These are phyloP conservation scores for Ophiosphaerella herpotricha DNA, from an alignment of 2,329 filamentous ascomycete species.

Conservation along the genomic window DNA sequence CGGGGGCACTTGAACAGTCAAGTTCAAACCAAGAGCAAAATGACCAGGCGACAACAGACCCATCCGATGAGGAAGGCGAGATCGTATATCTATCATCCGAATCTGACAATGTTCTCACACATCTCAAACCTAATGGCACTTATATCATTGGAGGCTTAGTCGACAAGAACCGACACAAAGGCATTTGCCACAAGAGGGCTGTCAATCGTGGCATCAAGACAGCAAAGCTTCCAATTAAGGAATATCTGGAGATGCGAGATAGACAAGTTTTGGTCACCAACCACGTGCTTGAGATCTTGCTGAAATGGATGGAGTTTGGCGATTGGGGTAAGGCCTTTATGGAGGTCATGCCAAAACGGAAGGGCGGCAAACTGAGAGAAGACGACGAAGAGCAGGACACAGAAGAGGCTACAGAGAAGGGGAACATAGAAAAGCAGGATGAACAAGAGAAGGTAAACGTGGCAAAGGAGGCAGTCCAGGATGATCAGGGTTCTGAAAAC, in stretches of 20 bases:
- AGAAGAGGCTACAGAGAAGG: slow-evolving; percentile 19
- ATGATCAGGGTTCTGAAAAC: not conserved
- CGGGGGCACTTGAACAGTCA: slow-evolving; percentile 58
- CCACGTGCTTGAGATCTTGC: slow-evolving; percentile 96
- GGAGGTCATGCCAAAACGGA: slow-evolving; percentile 85
- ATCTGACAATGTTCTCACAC: slow-evolving; percentile 80
- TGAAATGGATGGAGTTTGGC: slow-evolving; percentile 85
- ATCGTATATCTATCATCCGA: slow-evolving; percentile 92
- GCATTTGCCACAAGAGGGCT: slow-evolving; percentile 85
- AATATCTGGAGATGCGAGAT: slow-evolving; percentile 89
- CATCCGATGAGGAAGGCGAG: slow-evolving; percentile 52
- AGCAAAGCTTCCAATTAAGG: slow-evolving; percentile 90
- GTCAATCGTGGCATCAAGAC: slow-evolving; percentile 77
- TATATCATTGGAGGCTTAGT: slow-evolving; percentile 95
- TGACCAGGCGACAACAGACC: slow-evolving; percentile 21
- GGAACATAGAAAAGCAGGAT: slow-evolving; percentile 10
- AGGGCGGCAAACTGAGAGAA: slow-evolving; percentile 72
- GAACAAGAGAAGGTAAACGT: slow-evolving; percentile 15
- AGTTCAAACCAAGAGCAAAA: slow-evolving; percentile 48
- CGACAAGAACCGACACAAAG: slow-evolving; percentile 95
- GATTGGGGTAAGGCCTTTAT: slow-evolving; percentile 93
- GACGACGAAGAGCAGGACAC: slow-evolving; percentile 19
- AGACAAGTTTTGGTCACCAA: slow-evolving; percentile 89
- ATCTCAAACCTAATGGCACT: slow-evolving; percentile 82
- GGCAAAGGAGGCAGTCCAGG: slow-evolving; percentile 13